phyloP scores from a whole-genome alignment of 805 yeast species.

The Tetrapisispora nanseiensis region DNA sequence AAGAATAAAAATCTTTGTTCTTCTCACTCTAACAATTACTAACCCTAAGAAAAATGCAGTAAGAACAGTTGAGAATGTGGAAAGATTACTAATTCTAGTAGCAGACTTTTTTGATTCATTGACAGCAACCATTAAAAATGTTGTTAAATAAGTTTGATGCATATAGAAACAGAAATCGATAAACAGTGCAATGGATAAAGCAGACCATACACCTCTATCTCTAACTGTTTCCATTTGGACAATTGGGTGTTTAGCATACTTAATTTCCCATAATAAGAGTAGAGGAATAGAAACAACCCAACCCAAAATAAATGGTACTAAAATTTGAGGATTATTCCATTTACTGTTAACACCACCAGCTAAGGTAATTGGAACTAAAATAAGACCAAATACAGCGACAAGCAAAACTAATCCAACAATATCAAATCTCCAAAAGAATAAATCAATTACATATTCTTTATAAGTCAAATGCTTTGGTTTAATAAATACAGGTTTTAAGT shows the following conservation, averaged over 20 bases:
- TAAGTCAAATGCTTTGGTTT: constrained; percentile 8
- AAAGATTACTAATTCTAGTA: constrained; percentile 51
- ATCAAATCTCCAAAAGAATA: constrained; percentile 52
- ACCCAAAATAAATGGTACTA: constrained; percentile 56
- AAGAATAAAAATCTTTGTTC: constrained; percentile 49
- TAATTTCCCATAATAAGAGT: constrained; percentile 47
- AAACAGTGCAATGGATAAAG: constrained; percentile 44
- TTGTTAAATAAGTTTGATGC: constrained; percentile 57
- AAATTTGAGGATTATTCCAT: constrained; percentile 49
- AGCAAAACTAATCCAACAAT: constrained; percentile 47
- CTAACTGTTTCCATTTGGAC: constrained; percentile 43
- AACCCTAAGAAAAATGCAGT: constrained; percentile 51
- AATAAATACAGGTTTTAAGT: constrained; percentile 20
- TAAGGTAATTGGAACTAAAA: constrained; percentile 58
- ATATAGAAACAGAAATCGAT: constrained; percentile 51
- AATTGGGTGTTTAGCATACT: constrained; percentile 45
- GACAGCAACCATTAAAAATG: constrained; percentile 51
- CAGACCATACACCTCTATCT: constrained; percentile 58
- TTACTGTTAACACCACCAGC: constrained; percentile 46
- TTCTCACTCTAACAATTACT: constrained; percentile 38
- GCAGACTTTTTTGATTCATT: constrained; percentile 49
- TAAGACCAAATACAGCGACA: constrained; percentile 45
- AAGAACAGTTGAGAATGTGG: constrained; percentile 56
- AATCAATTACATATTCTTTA: constrained; percentile 23
- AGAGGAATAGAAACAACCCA: constrained; percentile 41